phyloP scores from a whole-genome alignment of 345 rosid species.

The Clarkia xantiana region DNA sequence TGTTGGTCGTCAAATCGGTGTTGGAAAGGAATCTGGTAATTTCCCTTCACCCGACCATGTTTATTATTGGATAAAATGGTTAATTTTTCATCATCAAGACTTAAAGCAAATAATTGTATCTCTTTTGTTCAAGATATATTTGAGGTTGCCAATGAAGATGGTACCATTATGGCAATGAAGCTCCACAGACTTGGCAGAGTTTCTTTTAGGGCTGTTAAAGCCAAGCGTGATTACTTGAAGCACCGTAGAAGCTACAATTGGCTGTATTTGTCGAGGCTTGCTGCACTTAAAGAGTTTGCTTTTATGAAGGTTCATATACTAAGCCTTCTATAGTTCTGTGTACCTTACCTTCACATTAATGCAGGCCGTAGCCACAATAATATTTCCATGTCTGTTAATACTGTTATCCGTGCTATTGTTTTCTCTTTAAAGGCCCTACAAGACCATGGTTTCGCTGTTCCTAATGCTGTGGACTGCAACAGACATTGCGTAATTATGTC shows the following conservation, averaged over 20 bases:
- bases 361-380: background rate
- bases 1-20: slow-evolving; percentile 90
- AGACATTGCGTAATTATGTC: slow-evolving; percentile 96
- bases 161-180: slow-evolving; percentile 81
- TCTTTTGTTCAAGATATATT: slow-evolving; percentile 49
- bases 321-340: background rate
- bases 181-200: slow-evolving; percentile 85
- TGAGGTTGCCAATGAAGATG: slow-evolving; percentile 83
- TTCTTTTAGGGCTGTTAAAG: slow-evolving; percentile 93
- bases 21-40: slow-evolving; percentile 92
- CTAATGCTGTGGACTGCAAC: slow-evolving; percentile 84
- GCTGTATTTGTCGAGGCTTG: slow-evolving; percentile 84
- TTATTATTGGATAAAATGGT: no score
- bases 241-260: slow-evolving; percentile 77
- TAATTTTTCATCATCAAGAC: background rate
- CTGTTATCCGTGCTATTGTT: background rate
- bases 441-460: slow-evolving; percentile 85
- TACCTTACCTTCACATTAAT: background rate
- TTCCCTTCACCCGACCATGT: background rate
- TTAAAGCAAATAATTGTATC: background rate
- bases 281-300: slow-evolving; percentile 89
- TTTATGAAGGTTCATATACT: slow-evolving; percentile 60
- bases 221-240: slow-evolving; percentile 91
- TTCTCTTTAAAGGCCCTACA: slow-evolving; percentile 47
- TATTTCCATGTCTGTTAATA: no score